Percentiles rank a stretch among this genome's conserved stretches.
Evolutionary conservation across 2,329 filamentous ascomycete species (phyloP).

Genomic region (Thielaviopsis euricoi): DNA sequence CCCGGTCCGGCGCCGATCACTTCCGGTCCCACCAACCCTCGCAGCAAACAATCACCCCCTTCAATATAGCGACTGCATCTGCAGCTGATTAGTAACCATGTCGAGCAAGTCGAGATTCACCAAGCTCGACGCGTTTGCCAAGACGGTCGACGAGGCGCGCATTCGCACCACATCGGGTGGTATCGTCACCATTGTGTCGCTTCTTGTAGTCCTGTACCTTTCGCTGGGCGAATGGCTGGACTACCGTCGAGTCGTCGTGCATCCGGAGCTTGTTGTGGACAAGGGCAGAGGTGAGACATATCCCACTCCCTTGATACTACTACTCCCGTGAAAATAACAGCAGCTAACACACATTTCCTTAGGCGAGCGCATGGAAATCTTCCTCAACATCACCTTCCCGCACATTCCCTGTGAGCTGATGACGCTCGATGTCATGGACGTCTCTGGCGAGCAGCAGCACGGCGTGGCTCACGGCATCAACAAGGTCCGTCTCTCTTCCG

Average conservation of each 20-base stretch:
- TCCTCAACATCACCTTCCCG: slow-evolving; percentile 93
- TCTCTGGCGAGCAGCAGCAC: slow-evolving; percentile 90
- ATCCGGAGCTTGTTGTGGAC: slow-evolving; percentile 88
- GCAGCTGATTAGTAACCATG: slow-evolving; percentile 37
- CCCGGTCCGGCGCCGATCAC: not conserved
- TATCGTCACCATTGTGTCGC: slow-evolving; percentile 79
- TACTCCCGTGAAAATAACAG: not conserved
- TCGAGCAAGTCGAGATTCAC: slow-evolving; percentile 85
- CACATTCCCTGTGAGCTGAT: slow-evolving; percentile 86
- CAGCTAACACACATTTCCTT: slow-evolving; percentile 15
- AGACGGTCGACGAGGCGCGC: slow-evolving; percentile 95
- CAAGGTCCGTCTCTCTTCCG: slow-evolving; percentile 68
- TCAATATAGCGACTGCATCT: not conserved
- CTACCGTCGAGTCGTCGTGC: slow-evolving; percentile 70
- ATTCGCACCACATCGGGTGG: slow-evolving; percentile 91
- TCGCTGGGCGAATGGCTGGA: slow-evolving; percentile 93
- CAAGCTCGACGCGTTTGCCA: slow-evolving; percentile 94
- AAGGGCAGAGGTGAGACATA: slow-evolving; percentile 71
- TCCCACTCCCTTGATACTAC: not conserved
- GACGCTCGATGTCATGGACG: slow-evolving; percentile 97
- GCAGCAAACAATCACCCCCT: not conserved
- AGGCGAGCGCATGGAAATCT: slow-evolving; percentile 98
- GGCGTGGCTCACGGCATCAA: slow-evolving; percentile 84
- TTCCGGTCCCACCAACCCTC: not conserved
- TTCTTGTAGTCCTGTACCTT: slow-evolving; percentile 76